phyloP scores from a whole-genome alignment of 1,284 basidiomycete species.

The Malassezia cuniculi region DNA sequence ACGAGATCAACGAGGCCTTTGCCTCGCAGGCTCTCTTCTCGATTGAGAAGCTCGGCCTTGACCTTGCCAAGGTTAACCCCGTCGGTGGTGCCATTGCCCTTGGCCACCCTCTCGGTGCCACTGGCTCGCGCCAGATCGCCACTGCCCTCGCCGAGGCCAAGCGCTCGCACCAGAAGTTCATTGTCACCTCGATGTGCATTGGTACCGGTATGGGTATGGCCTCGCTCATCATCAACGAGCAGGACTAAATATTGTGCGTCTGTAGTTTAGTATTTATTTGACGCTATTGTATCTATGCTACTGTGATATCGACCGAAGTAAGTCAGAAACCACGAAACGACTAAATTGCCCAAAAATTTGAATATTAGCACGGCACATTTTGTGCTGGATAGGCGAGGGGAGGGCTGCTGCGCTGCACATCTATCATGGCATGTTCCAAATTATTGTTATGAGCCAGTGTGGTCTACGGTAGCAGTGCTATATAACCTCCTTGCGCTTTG shows the following conservation, averaged over 20 bases:
- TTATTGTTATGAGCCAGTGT: too few species aligned
- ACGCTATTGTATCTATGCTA: too few species aligned
- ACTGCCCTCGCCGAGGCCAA: conserved; percentile 68
- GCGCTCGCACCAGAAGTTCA: conserved; percentile 53
- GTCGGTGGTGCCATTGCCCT: conserved; percentile 48
- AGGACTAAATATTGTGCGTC: conserved; percentile 18
- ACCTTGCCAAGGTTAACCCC: conserved; percentile 48
- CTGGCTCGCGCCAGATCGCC: conserved; percentile 69
- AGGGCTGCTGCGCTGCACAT: too few species aligned
- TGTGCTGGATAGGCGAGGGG: too few species aligned
- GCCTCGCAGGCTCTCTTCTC: conserved; percentile 49
- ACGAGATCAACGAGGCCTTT: conserved; percentile 46
- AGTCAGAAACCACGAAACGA: too few species aligned
- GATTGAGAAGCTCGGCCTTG: conserved; percentile 50
- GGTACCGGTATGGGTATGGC: conserved; percentile 77
- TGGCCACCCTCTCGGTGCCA: conserved; percentile 49
- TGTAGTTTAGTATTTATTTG: too few species aligned
- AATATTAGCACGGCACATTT: too few species aligned
- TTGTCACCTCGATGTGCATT: conserved; percentile 70
- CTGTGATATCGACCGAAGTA: too few species aligned
- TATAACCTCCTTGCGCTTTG: too few species aligned
- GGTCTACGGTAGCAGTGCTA: too few species aligned
- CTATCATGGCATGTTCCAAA: too few species aligned
- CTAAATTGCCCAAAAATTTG: too few species aligned
- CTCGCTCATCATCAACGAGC: conserved; percentile 65